These are phyloP conservation scores for Syzygium malaccense DNA, from an alignment of 441 rosid genomes.

Conservation along the genomic window DNA sequence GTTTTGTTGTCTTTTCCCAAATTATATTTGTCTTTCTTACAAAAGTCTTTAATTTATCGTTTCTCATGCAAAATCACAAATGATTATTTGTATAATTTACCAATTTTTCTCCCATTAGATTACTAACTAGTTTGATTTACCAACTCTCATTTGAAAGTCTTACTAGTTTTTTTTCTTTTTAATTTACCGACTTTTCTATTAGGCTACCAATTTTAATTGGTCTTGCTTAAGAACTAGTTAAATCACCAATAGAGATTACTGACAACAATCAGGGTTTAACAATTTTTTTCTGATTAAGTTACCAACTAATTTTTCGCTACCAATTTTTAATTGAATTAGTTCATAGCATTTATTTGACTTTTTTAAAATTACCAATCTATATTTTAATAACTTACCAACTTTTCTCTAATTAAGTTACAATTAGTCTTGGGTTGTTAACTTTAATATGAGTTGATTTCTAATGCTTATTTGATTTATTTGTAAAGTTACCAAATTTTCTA, in stretches of 20 bases:
- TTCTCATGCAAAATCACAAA: background rate
- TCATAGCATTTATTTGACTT: background rate
- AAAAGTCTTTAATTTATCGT: background rate
- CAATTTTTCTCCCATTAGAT: background rate
- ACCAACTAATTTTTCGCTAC: background rate
- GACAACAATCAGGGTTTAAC: background rate
- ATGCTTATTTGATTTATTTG: background rate
- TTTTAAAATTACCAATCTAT: background rate
- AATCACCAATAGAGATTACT: background rate
- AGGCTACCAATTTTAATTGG: background rate
- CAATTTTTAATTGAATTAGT: background rate
- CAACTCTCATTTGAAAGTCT: background rate
- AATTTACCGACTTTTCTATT: background rate
- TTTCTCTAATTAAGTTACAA: background rate
- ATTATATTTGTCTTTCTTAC: background rate
- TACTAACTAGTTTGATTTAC: background rate
- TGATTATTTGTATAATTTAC: background rate
- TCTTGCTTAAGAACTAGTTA: background rate
- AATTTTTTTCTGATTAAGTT: background rate
- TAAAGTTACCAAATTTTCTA: background rate
- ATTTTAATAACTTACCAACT: background rate
- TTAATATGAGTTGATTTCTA: background rate
- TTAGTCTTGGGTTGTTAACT: background rate
- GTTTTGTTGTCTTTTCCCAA: background rate
- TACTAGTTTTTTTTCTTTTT: background rate